Conservation (phyloP, 768 basidiomycete genomes). For the Termitomyces sp. region DNA sequence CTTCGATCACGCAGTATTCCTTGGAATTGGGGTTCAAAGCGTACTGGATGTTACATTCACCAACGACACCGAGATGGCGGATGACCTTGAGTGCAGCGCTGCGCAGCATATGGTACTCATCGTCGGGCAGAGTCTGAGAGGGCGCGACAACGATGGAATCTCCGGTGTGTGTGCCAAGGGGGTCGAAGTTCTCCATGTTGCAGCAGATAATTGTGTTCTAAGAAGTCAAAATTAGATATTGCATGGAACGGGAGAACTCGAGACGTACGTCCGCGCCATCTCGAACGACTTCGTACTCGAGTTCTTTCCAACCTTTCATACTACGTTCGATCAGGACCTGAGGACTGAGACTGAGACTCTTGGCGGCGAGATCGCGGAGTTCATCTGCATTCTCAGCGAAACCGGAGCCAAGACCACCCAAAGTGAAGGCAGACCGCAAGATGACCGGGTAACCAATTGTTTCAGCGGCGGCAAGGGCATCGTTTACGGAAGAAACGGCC, state of each 20-base stretch:
- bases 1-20: conserved; percentile 98
- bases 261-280: conserved; percentile 90
- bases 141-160: conserved; percentile 99
- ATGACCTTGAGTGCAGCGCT: conserved; percentile 96
- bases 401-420: conserved; percentile 97
- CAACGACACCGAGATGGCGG: conserved; percentile 88
- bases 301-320: conserved; percentile 99
- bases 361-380: conserved; percentile 90
- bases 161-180: conserved; percentile 97
- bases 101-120: conserved; percentile 98
- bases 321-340: conserved; percentile 97
- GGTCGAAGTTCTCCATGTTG: conserved; percentile 99
- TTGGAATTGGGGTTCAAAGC: conserved; percentile 89
- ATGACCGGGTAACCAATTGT: conserved; percentile 97
- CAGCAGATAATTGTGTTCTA: conserved; percentile 99
- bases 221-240: conserved; percentile 10
- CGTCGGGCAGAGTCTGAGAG: conserved; percentile 95
- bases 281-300: conserved; percentile 98
- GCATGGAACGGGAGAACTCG: conserved; percentile 4
- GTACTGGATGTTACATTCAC: conserved; percentile 98
- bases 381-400: conserved; percentile 96
- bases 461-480: conserved; percentile 87
- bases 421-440: conserved; percentile 92
- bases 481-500: conserved; percentile 94
- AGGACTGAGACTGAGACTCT: conserved; percentile 85